Base-by-base conservation (phyloP, 305 asterid genomes). In the Coffea humblotiana region DNA sequence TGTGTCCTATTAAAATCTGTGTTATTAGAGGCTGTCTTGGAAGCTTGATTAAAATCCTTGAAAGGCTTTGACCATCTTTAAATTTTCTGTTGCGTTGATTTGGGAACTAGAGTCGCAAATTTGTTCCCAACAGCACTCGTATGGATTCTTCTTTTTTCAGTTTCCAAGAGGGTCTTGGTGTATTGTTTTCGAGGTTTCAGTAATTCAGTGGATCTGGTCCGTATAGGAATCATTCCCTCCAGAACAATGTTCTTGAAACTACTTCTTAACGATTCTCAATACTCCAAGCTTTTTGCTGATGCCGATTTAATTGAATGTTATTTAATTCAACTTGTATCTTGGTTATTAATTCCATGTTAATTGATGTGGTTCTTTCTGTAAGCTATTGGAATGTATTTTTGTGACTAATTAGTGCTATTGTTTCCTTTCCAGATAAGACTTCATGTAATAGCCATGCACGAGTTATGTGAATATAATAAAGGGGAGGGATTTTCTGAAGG, bases 401-500 rank as follows among this genome's bases (percentile, higher is more conserved):
- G 63, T 45, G 73, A 74, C 79, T 85, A 72, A 82, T 70, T 52
- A 10, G 48, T 85, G 69, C 66, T 77, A 67, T 79, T 76, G 65
- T 80, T 82, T 32, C 82, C 45, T 82, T 88, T 83, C 83, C 97
- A 96, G 99, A 96, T 96, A 82, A 92, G 98, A 85, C 98, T 96
- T 88, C 99, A 96, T 87, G 90, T 96, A 85, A 88, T 94, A 74
- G 99, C 97, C 85, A 96, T 96, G 99, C 99, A 96, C 27, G 99
- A 96, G 89, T 83, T 96, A 84, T 96, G 99, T 75, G 98, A 96
- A 86, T 92, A 92, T 85, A 93, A 96, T 75, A 96, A 86, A 86
- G 99, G 99, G 85, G 99, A 96, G 86, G 99, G 99, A 18, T 96
- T 96, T 87, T 88, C 98, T 19, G 99, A 94, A 94, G 99, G 99